phyloP scores from a whole-genome alignment of 495 filamentous ascomycete genomes.

The Aspergillus kassunensis region DNA sequence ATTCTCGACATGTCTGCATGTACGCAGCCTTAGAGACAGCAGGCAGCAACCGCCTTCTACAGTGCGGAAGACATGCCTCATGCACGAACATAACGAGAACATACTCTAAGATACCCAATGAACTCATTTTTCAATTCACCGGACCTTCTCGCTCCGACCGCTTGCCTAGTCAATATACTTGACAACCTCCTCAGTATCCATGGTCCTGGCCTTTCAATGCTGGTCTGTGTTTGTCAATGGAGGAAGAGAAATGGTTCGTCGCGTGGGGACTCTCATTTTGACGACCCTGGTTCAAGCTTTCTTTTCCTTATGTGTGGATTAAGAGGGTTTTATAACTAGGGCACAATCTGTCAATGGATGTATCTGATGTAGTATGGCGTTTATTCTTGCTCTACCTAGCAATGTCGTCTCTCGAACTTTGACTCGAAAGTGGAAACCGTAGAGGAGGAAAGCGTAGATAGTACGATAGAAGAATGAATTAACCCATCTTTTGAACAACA shows the following conservation, averaged over 20 bases:
- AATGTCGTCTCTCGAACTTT: too few species aligned
- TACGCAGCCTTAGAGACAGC: too few species aligned
- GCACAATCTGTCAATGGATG: constrained; percentile 19
- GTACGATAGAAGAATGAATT: too few species aligned
- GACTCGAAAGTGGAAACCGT: too few species aligned
- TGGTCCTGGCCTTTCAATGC: constrained; percentile 45
- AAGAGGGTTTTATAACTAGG: constrained; percentile 18
- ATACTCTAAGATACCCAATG: constrained; percentile 2
- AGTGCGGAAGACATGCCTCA: too few species aligned
- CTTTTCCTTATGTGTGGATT: constrained; percentile 19
- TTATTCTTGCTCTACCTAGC: background rate
- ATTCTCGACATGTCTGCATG: background rate
- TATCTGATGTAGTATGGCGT: background rate
- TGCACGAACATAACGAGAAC: background rate
- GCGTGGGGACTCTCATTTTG: constrained; percentile 27
- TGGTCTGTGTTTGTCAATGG: constrained; percentile 50
- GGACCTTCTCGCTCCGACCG: background rate
- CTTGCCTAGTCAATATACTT: background rate
- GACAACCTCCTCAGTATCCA: constrained; percentile 48
- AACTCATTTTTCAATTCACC: background rate
- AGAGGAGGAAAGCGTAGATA: too few species aligned
- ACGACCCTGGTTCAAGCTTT: constrained; percentile 22
- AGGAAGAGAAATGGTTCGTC: constrained; percentile 41
- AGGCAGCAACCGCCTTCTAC: too few species aligned
- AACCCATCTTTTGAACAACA: too few species aligned